Base-by-base conservation (phyloP, 164 flowering plant species). In the Stephania japonica region DNA sequence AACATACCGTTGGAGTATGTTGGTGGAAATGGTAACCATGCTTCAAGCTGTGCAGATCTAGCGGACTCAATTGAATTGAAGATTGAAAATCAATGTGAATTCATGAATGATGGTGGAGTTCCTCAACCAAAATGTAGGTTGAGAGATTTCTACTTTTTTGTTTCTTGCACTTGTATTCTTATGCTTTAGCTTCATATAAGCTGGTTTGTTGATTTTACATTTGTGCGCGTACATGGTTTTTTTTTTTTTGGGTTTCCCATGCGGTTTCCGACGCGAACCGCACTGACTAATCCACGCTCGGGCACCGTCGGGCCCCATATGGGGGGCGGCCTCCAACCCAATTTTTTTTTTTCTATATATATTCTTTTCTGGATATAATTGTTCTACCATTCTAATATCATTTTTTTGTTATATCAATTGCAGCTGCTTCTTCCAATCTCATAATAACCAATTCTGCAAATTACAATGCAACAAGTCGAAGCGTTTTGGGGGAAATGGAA, bases 381-480 rank as follows among this genome's bases (percentile, higher is more conserved):
- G 25, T 59, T 59, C 24, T 59, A 59, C 24, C 23, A 59, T 59
- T n/a, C 1, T 59, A 59, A 59, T 32, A 59, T 24, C 21, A 59
- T 59, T 21, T 59, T 21, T 59, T 59, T 59, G 24, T 59, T n/a
- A 19, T n/a, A 32, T 32, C 26, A 47, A 32, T 77, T 81, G 74
- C 83, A 84, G 87, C 76, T 77, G 64, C 79, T 69, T 75, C 77
- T 70, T 75, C 77, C 70, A 65, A 72, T 23, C 19, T 59, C 56
- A 16, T 63, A 69, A 27, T 47, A 25, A 27, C 62, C 72, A 82
- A 76, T 43, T 42, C 25, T 56, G 75, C 44, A 63, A 73, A 67
- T 47, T 43, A 1, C 68, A 76, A 50, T 68, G 42, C 26, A 72
- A 12, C 71, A 26, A 56, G 16, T 49, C 80, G 77, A 70, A 67